Base-by-base conservation (phyloP, 2,329 filamentous ascomycete species). In the Aspergillus versicolor region DNA sequence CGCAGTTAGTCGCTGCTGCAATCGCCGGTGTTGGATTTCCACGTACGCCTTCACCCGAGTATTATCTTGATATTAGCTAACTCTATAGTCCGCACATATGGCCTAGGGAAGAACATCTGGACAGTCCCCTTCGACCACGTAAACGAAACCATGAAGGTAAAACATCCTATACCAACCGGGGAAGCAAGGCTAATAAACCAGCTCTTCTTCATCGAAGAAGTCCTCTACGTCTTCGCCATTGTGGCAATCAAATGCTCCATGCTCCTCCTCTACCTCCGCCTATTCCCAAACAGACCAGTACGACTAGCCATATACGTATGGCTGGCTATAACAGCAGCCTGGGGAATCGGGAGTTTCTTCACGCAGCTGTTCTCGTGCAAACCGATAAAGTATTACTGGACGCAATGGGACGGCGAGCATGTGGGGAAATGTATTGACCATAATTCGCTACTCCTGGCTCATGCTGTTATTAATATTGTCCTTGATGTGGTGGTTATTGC, bases 81-180 rank as follows among this genome's bases (percentile, higher is more conserved):
- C 42, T 24, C 30, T 12, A 6, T 24, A 15, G 24, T 19, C 6
- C 8, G 7, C 8, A 41, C 7, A 43, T 49, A 49, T 19, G 45
- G 52, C 1, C 32, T 47, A 1, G 52, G 52, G 4, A 55, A 55
- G 45, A 32, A 55, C 17, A 55, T 49, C 24, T 55, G 52, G 52
- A 47, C 40, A 15, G 6, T 55, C 8, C 52, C 52, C 1, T 55
- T 55, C 24, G 5, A 49, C 22, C 11, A 55, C 4, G 49, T 55
- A 11, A 30, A 17, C 6, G 17, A 38, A 6, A 49, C 38, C 1
- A 30, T 55, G 22, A 40, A 55, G 37, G 52, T 49, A 21, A 4
- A 21, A 21, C 21, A 21, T 21, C 3, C 21, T 4, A 21, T 3
- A 21, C 21, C 21, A 21, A 21, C 3, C 21, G 3, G 3, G 21